Evolutionary conservation across 345 rosid species (phyloP), one percentile per base, ranked within the genome.

Genomic region (Schrenkiella parvula): DNA sequence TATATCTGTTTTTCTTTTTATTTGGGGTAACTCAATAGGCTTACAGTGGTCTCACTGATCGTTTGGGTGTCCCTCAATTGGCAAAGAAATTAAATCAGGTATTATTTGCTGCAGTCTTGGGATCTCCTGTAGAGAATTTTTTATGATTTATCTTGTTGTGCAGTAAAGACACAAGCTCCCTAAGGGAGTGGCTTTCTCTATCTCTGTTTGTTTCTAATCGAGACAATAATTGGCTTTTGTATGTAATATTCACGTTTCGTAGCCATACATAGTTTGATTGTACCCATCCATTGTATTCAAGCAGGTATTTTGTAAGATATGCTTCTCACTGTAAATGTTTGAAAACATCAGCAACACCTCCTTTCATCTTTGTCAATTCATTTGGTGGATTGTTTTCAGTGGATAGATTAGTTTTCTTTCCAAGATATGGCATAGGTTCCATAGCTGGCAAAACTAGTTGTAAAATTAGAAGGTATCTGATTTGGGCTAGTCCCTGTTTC

Each of bases 61-160:
- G 93, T 13, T 91, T 95, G 85, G 98, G 98, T 38, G 83, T 91
- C 75, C 91, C 97, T 68, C 97, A 93, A 72, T 46, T 91, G 80
- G 98, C 97, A 35, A 93, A 91, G 83, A 93, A 89, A 78, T 81
- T 93, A 84, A 93, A 93, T 74, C 96, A 89, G 92, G 98, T 91
- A 84, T 22, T 18, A 42, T 63, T 19, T 64, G 70, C 57, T 72
- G 64, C 57, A 21, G 64, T 51, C 31, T 50, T 50, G 23, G 39
- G 37, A 50, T 21, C 4, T 22, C 34, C 15, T 44, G 21, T 25
- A 37, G 34, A 37, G 34, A 25, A 48, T 63, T 29, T 42, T 12
- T 32, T 29, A 6, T 61, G 1, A 28, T 38, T 23, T 18, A 48
- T 59, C 31, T 39, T 62, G 41, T 41, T 41, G 21, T 26, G 21